These are phyloP conservation scores for Fraxinus platypoda DNA, from an alignment of 305 asterid species.

Conservation along the genomic window DNA sequence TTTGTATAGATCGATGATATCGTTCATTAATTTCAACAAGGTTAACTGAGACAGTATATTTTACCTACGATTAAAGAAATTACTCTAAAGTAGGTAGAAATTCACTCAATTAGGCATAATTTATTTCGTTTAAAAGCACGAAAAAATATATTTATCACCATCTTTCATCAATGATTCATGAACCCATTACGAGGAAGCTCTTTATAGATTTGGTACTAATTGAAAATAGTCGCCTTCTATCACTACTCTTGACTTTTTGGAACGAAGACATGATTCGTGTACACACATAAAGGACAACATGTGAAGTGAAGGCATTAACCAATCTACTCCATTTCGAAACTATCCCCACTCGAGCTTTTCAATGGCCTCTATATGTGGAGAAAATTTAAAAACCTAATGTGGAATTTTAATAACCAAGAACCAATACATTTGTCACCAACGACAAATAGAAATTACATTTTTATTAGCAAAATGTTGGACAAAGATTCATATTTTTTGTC, in stretches of 20 bases:
- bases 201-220: neutral
- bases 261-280: neutral
- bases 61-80: neutral
- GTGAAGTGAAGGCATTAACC: neutral
- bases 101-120: neutral
- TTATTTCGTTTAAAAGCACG: neutral
- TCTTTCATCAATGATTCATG: neutral
- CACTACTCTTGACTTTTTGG: neutral
- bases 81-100: neutral
- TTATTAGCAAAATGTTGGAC: neutral
- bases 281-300: neutral
- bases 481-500: neutral
- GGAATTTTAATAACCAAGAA: neutral
- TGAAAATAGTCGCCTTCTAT: neutral
- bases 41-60: too few relatives aligned
- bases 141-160: neutral
- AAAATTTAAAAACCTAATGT: neutral
- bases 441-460: neutral
- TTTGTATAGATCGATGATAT: neutral
- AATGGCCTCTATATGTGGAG: neutral
- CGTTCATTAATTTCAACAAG: too few relatives aligned
- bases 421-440: neutral
- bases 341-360: neutral
- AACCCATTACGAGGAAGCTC: neutral
- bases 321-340: neutral